These are phyloP conservation scores for Metrosideros polymorpha DNA, from an alignment of 441 rosid species.

Conservation along the genomic window DNA sequence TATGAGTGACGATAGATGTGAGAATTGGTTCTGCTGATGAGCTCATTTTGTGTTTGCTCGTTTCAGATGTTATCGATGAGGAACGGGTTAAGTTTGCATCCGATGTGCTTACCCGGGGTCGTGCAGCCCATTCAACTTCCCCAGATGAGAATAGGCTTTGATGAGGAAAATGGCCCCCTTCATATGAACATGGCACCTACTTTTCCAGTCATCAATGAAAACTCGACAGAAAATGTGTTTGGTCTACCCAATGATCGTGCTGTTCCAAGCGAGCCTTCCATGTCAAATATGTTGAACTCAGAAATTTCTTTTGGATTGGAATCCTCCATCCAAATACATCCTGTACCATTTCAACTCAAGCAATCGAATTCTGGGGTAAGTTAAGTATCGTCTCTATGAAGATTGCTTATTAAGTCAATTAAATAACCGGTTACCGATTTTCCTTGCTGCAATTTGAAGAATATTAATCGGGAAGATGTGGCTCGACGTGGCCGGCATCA, in stretches of 20 bases:
- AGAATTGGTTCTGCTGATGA: background rate
- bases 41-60: background rate
- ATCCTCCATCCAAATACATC: conserved; percentile 40
- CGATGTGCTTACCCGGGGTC: conserved; percentile 50
- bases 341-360: conserved; percentile 32
- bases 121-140: conserved; percentile 43
- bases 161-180: conserved; percentile 21
- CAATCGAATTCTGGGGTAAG: conserved; percentile 35
- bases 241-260: conserved; percentile 27
- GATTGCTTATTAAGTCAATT: background rate
- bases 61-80: conserved; percentile 70
- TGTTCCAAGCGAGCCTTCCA: conserved; percentile 20
- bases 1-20: background rate
- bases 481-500: background rate
- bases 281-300: conserved; percentile 27
- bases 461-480: background rate
- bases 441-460: background rate
- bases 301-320: conserved; percentile 38
- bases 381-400: background rate
- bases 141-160: conserved; percentile 19
- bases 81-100: conserved; percentile 60
- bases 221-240: conserved; percentile 12
- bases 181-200: conserved; percentile 17
- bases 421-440: background rate
- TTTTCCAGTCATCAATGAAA: conserved; percentile 21